These are phyloP conservation scores for Hydrangea macrophylla DNA, from an alignment of 148 eudicot genomes.

Conservation along the genomic window DNA sequence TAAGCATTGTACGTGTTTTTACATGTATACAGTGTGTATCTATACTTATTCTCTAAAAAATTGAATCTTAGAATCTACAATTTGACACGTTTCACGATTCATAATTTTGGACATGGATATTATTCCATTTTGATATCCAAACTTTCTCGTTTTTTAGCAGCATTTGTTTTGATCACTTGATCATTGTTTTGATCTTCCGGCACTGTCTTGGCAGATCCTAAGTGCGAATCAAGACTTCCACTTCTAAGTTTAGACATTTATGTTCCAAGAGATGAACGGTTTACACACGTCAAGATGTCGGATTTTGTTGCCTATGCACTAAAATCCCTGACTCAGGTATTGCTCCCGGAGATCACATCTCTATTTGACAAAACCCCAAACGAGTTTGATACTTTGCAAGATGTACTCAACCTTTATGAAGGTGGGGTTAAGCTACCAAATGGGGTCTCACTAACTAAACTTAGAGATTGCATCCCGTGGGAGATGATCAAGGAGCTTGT, in stretches of 20 bases:
- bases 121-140: not conserved
- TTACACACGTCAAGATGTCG: conserved; percentile 64
- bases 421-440: conserved; percentile 48
- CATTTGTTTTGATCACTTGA: not conserved
- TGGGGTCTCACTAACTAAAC: conserved; percentile 27
- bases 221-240: conserved; percentile 56
- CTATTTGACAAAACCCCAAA: conserved; percentile 56
- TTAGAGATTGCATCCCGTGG: conserved; percentile 56
- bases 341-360: conserved; percentile 52
- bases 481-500: conserved; percentile 67
- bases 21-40: too few species aligned
- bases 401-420: conserved; percentile 59
- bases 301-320: conserved; percentile 77
- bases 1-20: too few species aligned
- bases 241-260: conserved; percentile 70
- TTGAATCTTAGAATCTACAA: too few species aligned
- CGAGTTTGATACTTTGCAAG: conserved; percentile 75
- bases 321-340: conserved; percentile 62
- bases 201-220: conserved; percentile 51
- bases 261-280: conserved; percentile 83
- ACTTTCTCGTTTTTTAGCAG: not conserved
- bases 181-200: not conserved
- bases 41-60: too few species aligned
- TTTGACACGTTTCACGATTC: not conserved
- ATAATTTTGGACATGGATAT: not conserved